Conservation (phyloP, 345 rosid genomes). For the Syzygium oleosum region DNA sequence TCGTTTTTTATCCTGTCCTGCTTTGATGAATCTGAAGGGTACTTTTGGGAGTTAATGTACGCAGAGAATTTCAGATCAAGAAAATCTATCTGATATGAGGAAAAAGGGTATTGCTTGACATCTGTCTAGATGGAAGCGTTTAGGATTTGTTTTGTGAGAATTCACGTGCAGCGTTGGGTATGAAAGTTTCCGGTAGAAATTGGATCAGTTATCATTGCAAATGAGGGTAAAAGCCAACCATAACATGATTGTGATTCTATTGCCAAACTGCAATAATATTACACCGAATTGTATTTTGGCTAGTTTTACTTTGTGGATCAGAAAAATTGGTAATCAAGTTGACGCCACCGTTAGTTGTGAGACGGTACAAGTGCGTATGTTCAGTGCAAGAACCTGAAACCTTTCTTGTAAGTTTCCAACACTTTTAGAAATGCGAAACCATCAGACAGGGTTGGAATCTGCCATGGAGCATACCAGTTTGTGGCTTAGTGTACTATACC, state of each 20-base stretch:
- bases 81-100: neutral
- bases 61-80: neutral
- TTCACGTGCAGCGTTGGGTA: neutral
- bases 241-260: neutral
- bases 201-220: neutral
- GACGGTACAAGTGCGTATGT: neutral
- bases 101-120: neutral
- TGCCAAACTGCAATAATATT: neutral
- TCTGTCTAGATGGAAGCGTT: neutral
- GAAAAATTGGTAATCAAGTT: neutral
- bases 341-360: neutral
- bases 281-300: neutral
- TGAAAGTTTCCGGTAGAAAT: neutral
- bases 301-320: neutral
- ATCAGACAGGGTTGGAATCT: neutral
- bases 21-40: neutral
- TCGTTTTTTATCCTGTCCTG: neutral
- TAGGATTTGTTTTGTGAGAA: neutral
- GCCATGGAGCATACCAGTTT: neutral
- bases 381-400: neutral
- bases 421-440: neutral
- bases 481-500: neutral
- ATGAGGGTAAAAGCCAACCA: neutral
- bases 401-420: neutral
- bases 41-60: neutral